Evolutionary conservation across 306 rosid species (phyloP), one percentile per base, ranked within the genome.

Genomic region (Begonia peltatifolia): DNA sequence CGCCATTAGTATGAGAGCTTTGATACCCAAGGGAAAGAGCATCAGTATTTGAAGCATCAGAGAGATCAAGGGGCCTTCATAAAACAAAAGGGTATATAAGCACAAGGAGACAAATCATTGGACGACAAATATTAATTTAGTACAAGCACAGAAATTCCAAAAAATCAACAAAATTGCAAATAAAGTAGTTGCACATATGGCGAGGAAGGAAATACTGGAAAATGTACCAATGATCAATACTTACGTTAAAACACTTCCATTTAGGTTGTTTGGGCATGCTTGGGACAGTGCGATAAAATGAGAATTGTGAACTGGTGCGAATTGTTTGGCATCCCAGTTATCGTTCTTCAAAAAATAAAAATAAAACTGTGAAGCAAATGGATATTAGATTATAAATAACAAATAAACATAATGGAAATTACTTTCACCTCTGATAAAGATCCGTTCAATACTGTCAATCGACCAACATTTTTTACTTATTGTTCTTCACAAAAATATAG

Each of bases 61-160:
- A 83, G 46, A 92, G 87, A 78, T 87, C 96, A 70, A 75, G 93
- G 15, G 99, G 99, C 87, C 99, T 92, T 79, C 81, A 79, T 46
- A 60, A 74, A 62, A 66, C 60, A 67, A 60, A 75, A 9, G 56
- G 42, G 52, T 60, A 51, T 48, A 60, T 60, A 46, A n/a, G 53
- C 22, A 50, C 10, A 10, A 50, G 11, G 18, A 50, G 18, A 49
- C 16, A 49, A 15, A 50, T 50, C 16, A 12, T 50, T 3, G 17
- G 38, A 7, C 7, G 6, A 30, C 1, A 30, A 30, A 30, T 5
- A 30, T 30, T 30, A 30, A 30, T 30, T 17, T 2, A 50, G 38
- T 30, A 30, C 7, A 30, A 30, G 11, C 53, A 50, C 48, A 60
- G 17, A 35, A 41, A 47, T 60, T 46, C 47, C 23, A 20, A 23